Conservation (phyloP, 2,329 filamentous ascomycete species). For the Xylariaceae sp. region DNA sequence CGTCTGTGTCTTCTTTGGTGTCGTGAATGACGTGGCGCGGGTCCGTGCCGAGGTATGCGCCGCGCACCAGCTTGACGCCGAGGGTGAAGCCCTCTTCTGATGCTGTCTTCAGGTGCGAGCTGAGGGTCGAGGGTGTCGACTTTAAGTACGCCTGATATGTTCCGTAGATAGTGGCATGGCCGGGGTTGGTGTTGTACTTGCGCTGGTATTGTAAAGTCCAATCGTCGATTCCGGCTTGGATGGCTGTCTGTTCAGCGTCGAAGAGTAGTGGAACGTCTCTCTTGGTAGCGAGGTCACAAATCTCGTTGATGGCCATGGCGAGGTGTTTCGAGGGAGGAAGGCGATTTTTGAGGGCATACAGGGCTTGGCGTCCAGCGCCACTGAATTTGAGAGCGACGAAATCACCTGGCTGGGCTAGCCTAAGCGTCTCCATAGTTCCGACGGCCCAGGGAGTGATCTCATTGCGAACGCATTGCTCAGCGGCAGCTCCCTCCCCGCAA, state of each 20-base stretch:
- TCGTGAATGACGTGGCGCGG: slow-evolving; percentile 67
- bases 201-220: slow-evolving; percentile 77
- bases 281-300: slow-evolving; percentile 67
- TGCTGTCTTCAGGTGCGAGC: slow-evolving; percentile 57
- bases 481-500: slow-evolving; percentile 45
- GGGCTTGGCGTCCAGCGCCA: slow-evolving; percentile 71
- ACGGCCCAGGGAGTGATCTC: slow-evolving; percentile 69
- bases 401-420: slow-evolving; percentile 65
- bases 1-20: slow-evolving; percentile 67
- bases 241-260: slow-evolving; percentile 77
- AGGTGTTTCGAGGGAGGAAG: slow-evolving; percentile 62
- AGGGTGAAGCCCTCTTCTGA: slow-evolving; percentile 59
- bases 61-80: slow-evolving; percentile 72
- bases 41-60: slow-evolving; percentile 69
- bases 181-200: slow-evolving; percentile 63
- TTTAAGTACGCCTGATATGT: slow-evolving; percentile 79
- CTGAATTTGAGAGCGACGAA: slow-evolving; percentile 74
- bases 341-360: slow-evolving; percentile 61
- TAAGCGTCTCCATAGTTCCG: slow-evolving; percentile 71
- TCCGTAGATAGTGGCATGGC: slow-evolving; percentile 69
- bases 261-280: slow-evolving; percentile 73
- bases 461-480: slow-evolving; percentile 44
- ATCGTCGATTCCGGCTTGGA: slow-evolving; percentile 75
- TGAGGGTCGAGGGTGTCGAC: slow-evolving; percentile 52
- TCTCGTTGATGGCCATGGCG: slow-evolving; percentile 64